Conservation (phyloP, 1,139 yeast species). For the Pichia sp. region DNA sequence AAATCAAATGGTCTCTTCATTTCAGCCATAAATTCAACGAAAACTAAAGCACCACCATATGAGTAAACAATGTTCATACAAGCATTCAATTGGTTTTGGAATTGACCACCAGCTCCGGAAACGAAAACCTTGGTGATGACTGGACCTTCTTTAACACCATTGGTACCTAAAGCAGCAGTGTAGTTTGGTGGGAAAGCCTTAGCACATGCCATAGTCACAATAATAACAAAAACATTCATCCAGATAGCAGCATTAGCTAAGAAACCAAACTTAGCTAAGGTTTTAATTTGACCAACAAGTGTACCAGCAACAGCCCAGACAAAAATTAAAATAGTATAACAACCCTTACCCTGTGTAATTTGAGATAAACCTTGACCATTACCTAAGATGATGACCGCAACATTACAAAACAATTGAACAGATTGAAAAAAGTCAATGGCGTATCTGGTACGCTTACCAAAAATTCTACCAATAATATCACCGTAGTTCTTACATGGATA, state of each 20-base stretch:
- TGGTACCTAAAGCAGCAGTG: slow-evolving; percentile 24
- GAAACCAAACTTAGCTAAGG: slow-evolving; percentile 32
- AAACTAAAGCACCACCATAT: slow-evolving; percentile 40
- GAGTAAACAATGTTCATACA: slow-evolving; percentile 39
- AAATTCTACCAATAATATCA: slow-evolving; percentile 32
- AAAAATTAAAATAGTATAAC: slow-evolving; percentile 32
- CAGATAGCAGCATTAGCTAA: slow-evolving; percentile 35
- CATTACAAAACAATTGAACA: slow-evolving; percentile 34
- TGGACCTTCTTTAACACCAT: slow-evolving; percentile 19
- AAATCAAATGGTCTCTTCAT: slow-evolving; percentile 38
- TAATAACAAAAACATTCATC: slow-evolving; percentile 33
- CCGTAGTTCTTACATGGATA: slow-evolving; percentile 35
- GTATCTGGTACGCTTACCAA: slow-evolving; percentile 26
- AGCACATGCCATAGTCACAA: slow-evolving; percentile 35
- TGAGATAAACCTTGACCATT: slow-evolving; percentile 37
- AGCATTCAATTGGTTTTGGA: slow-evolving; percentile 27
- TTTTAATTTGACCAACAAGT: slow-evolving; percentile 34
- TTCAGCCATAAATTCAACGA: slow-evolving; percentile 38
- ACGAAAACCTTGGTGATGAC: slow-evolving; percentile 11
- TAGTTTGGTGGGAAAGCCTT: slow-evolving; percentile 29
- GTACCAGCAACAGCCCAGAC: slow-evolving; percentile 36
- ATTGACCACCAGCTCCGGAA: slow-evolving; percentile 11
- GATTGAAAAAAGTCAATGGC: slow-evolving; percentile 31
- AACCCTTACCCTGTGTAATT: slow-evolving; percentile 29
- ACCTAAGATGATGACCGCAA: slow-evolving; percentile 32